These are phyloP conservation scores for Phylloporus scabripes DNA, from an alignment of 768 basidiomycete genomes.

Conservation along the genomic window DNA sequence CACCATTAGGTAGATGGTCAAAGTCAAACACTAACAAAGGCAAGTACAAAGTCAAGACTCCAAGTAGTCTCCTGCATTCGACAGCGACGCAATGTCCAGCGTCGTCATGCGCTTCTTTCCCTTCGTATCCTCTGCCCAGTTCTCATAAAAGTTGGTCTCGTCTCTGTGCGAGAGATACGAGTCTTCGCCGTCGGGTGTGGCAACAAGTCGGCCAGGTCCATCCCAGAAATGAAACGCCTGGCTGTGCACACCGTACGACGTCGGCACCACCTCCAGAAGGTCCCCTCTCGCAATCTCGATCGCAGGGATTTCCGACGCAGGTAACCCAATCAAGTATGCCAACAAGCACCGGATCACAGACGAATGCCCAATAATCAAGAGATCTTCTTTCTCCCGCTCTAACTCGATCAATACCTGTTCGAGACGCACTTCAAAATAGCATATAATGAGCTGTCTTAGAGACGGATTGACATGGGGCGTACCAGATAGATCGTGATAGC, in stretches of 20 bases:
- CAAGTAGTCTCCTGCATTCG: conserved; percentile 7
- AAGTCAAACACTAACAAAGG: background rate
- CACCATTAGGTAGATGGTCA: conserved; percentile 35
- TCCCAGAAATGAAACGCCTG: conserved; percentile 93
- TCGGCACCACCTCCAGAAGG: conserved; percentile 86
- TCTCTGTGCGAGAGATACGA: conserved; percentile 40
- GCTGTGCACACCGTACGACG: conserved; percentile 85
- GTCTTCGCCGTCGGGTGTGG: conserved; percentile 31
- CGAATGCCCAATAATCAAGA: conserved; percentile 94
- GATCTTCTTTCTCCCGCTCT: conserved; percentile 89
- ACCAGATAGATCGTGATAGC: conserved; percentile 94
- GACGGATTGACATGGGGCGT: conserved; percentile 13
- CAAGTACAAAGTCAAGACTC: background rate
- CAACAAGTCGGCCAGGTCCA: conserved; percentile 63
- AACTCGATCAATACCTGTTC: conserved; percentile 91
- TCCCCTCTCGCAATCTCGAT: conserved; percentile 97
- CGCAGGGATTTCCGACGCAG: conserved; percentile 93
- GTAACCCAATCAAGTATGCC: conserved; percentile 88
- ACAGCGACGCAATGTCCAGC: conserved; percentile 27
- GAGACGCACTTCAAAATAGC: conserved; percentile 64
- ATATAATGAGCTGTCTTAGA: background rate
- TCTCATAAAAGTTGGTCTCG: conserved; percentile 82
- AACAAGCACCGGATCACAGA: conserved; percentile 96
- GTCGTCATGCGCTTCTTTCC: conserved; percentile 45
- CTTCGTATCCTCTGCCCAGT: conserved; percentile 73